Evolutionary conservation across 257 asterid species (phyloP).

Genomic region (Rubia yunnanensis): DNA sequence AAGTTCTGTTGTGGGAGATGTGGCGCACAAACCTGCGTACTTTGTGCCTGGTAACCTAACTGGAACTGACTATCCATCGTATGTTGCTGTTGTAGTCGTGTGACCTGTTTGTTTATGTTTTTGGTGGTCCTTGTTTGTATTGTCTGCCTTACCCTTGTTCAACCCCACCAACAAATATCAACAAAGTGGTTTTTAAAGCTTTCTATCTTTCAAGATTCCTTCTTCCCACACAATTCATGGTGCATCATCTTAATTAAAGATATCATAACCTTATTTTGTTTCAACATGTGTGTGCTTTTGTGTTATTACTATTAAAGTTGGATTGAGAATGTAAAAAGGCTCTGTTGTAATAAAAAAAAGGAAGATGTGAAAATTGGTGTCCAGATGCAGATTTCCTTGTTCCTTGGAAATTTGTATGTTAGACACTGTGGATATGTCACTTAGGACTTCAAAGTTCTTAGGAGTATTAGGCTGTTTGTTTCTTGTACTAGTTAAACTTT

Average conservation of each 20-base stretch:
- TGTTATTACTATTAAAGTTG: background rate
- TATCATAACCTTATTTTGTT: background rate
- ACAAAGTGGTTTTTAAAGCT: background rate
- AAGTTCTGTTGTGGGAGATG: conserved; percentile 73
- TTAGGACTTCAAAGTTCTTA: background rate
- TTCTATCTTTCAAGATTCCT: background rate
- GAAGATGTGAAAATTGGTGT: background rate
- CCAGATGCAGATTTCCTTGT: background rate
- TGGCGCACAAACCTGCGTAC: conserved; percentile 98
- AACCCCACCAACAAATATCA: background rate
- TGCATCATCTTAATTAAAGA: background rate
- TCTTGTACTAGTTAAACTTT: background rate
- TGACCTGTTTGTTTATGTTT: background rate
- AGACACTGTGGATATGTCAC: background rate
- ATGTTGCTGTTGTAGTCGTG: background rate
- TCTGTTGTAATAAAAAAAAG: too few species aligned
- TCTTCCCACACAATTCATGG: background rate
- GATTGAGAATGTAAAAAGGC: too few species aligned
- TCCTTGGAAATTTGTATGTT: background rate
- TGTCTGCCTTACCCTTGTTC: background rate
- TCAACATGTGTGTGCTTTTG: background rate
- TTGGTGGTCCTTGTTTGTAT: background rate
- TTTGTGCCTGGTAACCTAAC: conserved; percentile 83
- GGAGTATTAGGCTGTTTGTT: background rate
- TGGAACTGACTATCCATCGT: background rate